Evolutionary conservation across 2,329 filamentous ascomycete species (phyloP), one percentile per base, ranked within the genome.

Genomic region (Aspergillus alliaceus): DNA sequence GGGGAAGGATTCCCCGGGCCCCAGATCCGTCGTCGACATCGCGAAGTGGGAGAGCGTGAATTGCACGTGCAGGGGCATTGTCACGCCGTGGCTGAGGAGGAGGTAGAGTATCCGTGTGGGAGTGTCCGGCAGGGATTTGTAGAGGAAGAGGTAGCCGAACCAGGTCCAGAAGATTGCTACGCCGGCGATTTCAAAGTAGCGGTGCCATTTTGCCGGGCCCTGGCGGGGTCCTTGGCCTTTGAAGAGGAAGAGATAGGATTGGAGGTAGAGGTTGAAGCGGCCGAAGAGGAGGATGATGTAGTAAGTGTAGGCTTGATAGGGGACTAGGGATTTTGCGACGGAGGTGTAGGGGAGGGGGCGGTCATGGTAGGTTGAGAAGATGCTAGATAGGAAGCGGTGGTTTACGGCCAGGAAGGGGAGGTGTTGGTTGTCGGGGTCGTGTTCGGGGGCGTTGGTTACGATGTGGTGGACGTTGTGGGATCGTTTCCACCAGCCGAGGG

Each of bases 381-480:
- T 77, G 54, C 79, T 87, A 29, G 81, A 80, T 50, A 96, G 83
- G 66, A 93, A 88, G n/a, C 90, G 86, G 66, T 93, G 90, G 3
- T 89, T 91, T n/a, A 93, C 84, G 58, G 91, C 90, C 71, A 96
- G 90, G 71, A 96, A 87, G 2, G 92, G 92, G 74, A 96, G 84
- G 71, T 96, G 88, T 72, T 93, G 86, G 66, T 96, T 97, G 71
- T 98, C 93, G 0, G 93, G 93, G 70, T 98, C 93, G 71, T 98
- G 93, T 73, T 96, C 93, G 14, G 92, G 90, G 25, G 89, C 88
- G 74, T 98, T 98, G 9, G 93, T 98, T 44, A 97, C 89, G 66
- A 97, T 91, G 70, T 98, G 93, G 72, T 97, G 93, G 14, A 97
- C 91, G 70, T 97, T 97, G 74, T 98, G 93, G 70, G 86, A 96